These are phyloP conservation scores for Coniochaeta ligniaria DNA, from an alignment of 2,329 filamentous ascomycete species.

Conservation along the genomic window DNA sequence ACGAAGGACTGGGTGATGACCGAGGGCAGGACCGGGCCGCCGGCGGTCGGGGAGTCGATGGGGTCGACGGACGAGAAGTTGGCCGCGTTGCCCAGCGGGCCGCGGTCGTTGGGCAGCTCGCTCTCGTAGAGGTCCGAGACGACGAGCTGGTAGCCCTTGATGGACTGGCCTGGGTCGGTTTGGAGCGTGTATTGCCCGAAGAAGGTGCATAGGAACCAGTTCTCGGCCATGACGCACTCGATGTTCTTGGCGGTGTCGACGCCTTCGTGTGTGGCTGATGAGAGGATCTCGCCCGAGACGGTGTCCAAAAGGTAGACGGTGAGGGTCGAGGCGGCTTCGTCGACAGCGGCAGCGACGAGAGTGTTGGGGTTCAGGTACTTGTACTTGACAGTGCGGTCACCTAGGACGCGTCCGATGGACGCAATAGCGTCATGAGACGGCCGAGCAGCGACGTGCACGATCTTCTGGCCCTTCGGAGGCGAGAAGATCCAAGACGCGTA, in stretches of 20 bases:
- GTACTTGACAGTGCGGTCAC: constrained; percentile 88
- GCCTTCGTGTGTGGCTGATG: constrained; percentile 61
- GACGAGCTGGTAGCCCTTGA: constrained; percentile 81
- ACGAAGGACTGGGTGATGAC: constrained; percentile 76
- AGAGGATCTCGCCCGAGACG: constrained; percentile 73
- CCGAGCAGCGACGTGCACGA: constrained; percentile 61
- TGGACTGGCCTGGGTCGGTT: constrained; percentile 44
- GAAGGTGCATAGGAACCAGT: constrained; percentile 90
- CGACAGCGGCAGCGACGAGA: constrained; percentile 64
- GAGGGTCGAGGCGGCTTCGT: constrained; percentile 50
- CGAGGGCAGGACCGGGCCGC: constrained; percentile 57
- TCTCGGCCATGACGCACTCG: constrained; percentile 76
- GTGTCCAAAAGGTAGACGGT: constrained; percentile 79
- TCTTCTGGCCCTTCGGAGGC: constrained; percentile 56
- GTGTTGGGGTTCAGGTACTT: constrained; percentile 93
- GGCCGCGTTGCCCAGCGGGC: constrained; percentile 58
- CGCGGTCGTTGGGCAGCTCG: constrained; percentile 73
- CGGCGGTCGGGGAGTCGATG: constrained; percentile 42
- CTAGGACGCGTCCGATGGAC: constrained; percentile 89
- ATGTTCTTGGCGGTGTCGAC: constrained; percentile 71
- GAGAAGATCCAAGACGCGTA: constrained; percentile 66
- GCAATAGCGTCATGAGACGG: constrained; percentile 79
- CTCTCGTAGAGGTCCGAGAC: constrained; percentile 91
- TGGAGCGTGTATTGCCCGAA: constrained; percentile 53
- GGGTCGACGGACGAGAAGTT: constrained; percentile 77